Base-by-base conservation (phyloP, 2,329 filamentous ascomycete genomes). In the Aspergillus quadrilineatus region DNA sequence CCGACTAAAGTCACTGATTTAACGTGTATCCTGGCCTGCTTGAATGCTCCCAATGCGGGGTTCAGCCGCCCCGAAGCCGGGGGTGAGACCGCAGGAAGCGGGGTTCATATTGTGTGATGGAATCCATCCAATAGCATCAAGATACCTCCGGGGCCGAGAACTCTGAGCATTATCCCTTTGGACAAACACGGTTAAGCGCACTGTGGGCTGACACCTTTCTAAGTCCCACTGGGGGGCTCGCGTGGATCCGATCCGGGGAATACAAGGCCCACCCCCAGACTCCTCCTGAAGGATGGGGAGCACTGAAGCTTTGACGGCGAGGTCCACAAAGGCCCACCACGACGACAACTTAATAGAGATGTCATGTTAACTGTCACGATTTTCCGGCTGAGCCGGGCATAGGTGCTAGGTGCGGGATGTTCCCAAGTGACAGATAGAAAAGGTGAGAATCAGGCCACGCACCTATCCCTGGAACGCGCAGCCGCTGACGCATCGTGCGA, bases 401-500 rank as follows among this genome's bases (percentile, higher is more conserved):
- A 22, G 22, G 22, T 22, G 22, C 22, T 22, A 22, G 22, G 22
- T 22, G 22, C 22, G 10, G 32, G 32, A 30, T 47, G 6, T 22
- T 28, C 15, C 36, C 14, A n/a, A n/a, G n/a, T 14, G 44, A 43
- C 22, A 32, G 14, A 52, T 6, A 12, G 26, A 15, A 26, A 46
- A 34, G 32, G 34, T 5, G 10, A 9, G 34, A 37, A 44, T 53
- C 50, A 54, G 36, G 41, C 41, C 54, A 57, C 46, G 36, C 28
- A 15, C 26, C 10, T 9, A 30, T 52, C 17, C 42, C 10, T 43
- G 39, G 46, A 14, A 41, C 50, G 28, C 42, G 50, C 50, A 53
- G 50, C 50, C 50, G 45, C 50, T 55, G 46, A 50, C 54, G 42
- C 53, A 55, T 49, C 41, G 30, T 34, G 47, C 34, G 43, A 28